Base-by-base conservation (phyloP, 306 rosid species). In the Ochetophila trinervis region DNA sequence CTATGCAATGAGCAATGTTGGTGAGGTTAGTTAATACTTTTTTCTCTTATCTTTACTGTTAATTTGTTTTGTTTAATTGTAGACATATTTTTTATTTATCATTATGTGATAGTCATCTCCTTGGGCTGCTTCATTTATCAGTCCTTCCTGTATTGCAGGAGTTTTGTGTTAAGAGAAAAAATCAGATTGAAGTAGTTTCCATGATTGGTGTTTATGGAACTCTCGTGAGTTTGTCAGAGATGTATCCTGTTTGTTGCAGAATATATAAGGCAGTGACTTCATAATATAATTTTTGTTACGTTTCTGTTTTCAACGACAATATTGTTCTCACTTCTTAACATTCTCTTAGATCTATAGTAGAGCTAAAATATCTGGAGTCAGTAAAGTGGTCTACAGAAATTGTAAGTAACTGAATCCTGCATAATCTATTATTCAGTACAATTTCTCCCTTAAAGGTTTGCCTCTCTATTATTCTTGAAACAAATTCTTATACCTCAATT, bases 151-250 rank as follows among this genome's bases (percentile, higher is more conserved):
- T 59, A 77, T 58, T 73, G 83, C 84, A 88, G 91, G 95, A 88
- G 72, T 88, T 76, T 45, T 85, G 78, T 69, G 91, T 83, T 3
- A 88, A 85, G 84, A 77, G 67, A 57, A 85, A 81, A 44, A 87
- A 88, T 53, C 87, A 79, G 0, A 66, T 81, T 48, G 95, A 88
- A 74, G 83, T 77, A 1, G 76, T 88, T 67, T 55, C 74, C 47
- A 88, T 88, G 95, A 44, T 88, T 5, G 88, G 91, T 52, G 56
- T 79, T 68, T 88, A 55, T 61, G 95, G 87, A 53, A 74, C 68
- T 24, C 67, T 85, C 57, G 78, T 83, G 47, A 85, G 78, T 42
- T 52, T 69, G 5, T 67, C 72, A 68, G 82, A 83, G 76, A 54
- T 64, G 95, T 88, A 88, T 87, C 90, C 87, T 76, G 72, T 45